phyloP scores from a whole-genome alignment of 2,329 filamentous ascomycete genomes.

The Botrytis fragariae region DNA sequence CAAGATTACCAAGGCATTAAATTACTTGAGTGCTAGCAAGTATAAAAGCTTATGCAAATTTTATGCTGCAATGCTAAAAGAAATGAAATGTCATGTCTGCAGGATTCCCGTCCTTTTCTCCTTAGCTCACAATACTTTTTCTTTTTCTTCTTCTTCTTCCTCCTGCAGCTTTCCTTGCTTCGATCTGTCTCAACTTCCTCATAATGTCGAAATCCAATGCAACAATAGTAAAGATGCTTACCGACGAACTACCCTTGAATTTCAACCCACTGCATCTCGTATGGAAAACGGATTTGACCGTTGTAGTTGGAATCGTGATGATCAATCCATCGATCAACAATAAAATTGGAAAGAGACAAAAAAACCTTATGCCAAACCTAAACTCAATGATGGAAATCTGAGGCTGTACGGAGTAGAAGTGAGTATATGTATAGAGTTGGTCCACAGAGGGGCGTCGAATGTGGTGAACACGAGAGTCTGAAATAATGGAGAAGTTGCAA shows the following conservation, averaged over 20 bases:
- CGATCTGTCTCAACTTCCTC: background rate
- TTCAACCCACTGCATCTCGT: conserved; percentile 11
- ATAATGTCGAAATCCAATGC: background rate
- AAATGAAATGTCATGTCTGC: background rate
- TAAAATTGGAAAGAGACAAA: background rate
- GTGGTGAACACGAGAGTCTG: conserved; percentile 8
- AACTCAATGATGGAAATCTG: background rate
- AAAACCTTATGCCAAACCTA: conserved; percentile 1
- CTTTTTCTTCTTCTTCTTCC: background rate
- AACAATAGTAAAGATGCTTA: background rate
- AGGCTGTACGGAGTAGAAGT: conserved; percentile 1
- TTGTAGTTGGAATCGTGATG: background rate
- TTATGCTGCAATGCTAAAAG: background rate
- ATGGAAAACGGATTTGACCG: background rate
- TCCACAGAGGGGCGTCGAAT: conserved; percentile 11
- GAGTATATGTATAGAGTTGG: background rate
- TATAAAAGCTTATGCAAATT: conserved; percentile 6
- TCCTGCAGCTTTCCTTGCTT: background rate
- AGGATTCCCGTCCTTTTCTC: background rate
- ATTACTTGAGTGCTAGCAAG: background rate
- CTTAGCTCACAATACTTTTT: background rate
- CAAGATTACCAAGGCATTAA: background rate
- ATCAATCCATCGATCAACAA: conserved; percentile 5
- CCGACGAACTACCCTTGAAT: background rate
- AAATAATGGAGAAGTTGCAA: conserved; percentile 7